These are phyloP conservation scores for Xerocomus potaroensis DNA, from an alignment of 768 basidiomycete genomes.

Conservation along the genomic window DNA sequence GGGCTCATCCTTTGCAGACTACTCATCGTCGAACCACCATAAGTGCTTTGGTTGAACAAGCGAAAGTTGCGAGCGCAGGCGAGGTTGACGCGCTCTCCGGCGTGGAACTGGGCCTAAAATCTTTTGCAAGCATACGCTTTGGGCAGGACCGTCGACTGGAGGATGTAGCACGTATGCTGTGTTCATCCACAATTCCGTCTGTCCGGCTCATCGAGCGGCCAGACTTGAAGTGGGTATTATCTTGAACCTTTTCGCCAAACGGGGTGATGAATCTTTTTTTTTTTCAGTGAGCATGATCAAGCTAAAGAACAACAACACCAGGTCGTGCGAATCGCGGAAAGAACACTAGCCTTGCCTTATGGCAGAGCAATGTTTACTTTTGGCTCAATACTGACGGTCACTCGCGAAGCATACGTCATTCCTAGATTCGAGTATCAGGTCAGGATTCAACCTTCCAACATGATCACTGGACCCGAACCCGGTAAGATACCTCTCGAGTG, in stretches of 20 bases:
- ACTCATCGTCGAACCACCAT: constrained; percentile 48
- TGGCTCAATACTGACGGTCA: constrained; percentile 71
- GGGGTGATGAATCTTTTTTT: neutral
- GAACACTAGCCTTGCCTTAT: constrained; percentile 86
- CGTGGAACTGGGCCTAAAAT: constrained; percentile 66
- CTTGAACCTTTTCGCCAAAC: neutral
- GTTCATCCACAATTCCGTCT: constrained; percentile 66
- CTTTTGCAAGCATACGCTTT: constrained; percentile 82
- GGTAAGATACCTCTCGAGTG: constrained; percentile 73
- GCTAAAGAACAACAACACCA: constrained; percentile 81
- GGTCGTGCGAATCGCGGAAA: constrained; percentile 74
- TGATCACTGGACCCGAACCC: constrained; percentile 58
- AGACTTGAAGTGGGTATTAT: constrained; percentile 56
- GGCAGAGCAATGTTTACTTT: constrained; percentile 93
- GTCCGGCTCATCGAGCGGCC: constrained; percentile 65
- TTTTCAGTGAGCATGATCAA: constrained; percentile 77
- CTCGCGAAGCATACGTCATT: constrained; percentile 72
- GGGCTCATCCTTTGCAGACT: constrained; percentile 39
- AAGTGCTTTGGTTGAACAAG: constrained; percentile 46
- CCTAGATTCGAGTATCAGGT: constrained; percentile 77
- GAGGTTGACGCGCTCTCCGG: constrained; percentile 61
- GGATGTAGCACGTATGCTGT: constrained; percentile 88
- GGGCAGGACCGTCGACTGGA: constrained; percentile 86
- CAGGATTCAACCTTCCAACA: constrained; percentile 68
- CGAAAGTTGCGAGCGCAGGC: constrained; percentile 46